Base-by-base conservation (phyloP, 441 rosid genomes). In the Euphorbia celastroides region DNA sequence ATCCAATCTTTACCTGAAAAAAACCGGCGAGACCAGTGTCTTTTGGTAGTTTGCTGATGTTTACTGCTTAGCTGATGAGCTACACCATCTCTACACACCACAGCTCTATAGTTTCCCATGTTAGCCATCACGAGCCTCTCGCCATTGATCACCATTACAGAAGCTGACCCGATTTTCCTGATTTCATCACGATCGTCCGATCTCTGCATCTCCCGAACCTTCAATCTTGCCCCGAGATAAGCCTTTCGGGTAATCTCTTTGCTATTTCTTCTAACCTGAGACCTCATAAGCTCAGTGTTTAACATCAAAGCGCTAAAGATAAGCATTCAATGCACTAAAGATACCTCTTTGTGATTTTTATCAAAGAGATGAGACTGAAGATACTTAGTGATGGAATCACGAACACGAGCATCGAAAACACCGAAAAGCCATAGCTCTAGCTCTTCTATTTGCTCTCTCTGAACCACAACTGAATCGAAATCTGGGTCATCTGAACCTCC, bases 341-440 rank as follows among this genome's bases (percentile, higher is more conserved):
- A 34, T 72, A 87, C 95, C 88, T 77, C 76, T 38, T 79, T 71
- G 6, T 66, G 65, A 27, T 79, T 79, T 64, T 74, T 84, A 63
- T 74, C 78, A 70, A 88, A 83, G 25, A 90, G 70, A 78, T 86
- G 88, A 56, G 82, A 80, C 28, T 90, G 95, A 66, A 90, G 69
- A 56, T 77, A 80, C 62, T 82, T 83, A 63, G 80, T 65, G 64
- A 85, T 73, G 57, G 74, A 78, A 56, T 84, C 85, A 2, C 92
- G 90, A 36, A 77, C 70, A 41, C 56, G 77, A 38, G 73, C 66
- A 74, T 85, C 83, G 0, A 77, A 85, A n/a, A 85, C 78, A 46
- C 89, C 93, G 16, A 88, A 91, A 8, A 84, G 71, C 92, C 96
- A 85, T 59, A 88, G 23, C 75, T 88, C 96, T 14, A 78, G 64